Evolutionary conservation across 2,329 filamentous ascomycete genomes (phyloP), one percentile per base, ranked within the genome.

Genomic region (Cladosporium sp.): DNA sequence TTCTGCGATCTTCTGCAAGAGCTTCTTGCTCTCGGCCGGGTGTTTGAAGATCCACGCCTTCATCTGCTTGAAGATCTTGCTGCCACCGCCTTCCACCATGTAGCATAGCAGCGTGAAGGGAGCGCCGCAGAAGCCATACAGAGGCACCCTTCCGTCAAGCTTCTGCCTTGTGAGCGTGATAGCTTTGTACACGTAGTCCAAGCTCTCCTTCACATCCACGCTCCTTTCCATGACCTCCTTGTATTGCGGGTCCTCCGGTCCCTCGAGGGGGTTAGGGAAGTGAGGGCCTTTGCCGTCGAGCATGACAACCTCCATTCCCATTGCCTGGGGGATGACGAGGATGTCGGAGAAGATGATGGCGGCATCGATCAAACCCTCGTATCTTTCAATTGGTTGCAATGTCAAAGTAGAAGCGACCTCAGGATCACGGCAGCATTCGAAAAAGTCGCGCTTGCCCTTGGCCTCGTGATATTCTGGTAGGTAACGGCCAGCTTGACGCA

Each of bases 271-370:
- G 43, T 86, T 76, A 0, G 93, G 93, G 70, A 98, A 98, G 69
- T 95, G 88, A 9, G 93, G 93, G 0, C 93, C 93, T 71, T 95
- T 95, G 74, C 93, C 95, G 70, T 96, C 91, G 9, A 97, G 79
- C 93, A 98, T 98, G 70, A 97, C 87, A 28, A 98, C 93, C n/a
- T 80, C 79, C 93, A 98, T 98, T 1, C 93, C 93, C 83, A 98
- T 88, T 32, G 93, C 93, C 74, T 98, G 93, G 0, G 93, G 93
- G 58, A 98, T 91, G 43, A 98, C 93, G 35, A 98, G 82, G 60
- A 98, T 98, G 69, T 98, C 93, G 53, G 89, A 95, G 78, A 98
- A 98, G 71, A 98, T 98, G 66, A 98, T 98, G 55, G 93, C 91
- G 28, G 90, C 92, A 71, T 98, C 93, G 62, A 98, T 83, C 56